These are phyloP conservation scores for Colletotrichum tamarilloi DNA, from an alignment of 2,329 filamentous ascomycete species.

Conservation along the genomic window DNA sequence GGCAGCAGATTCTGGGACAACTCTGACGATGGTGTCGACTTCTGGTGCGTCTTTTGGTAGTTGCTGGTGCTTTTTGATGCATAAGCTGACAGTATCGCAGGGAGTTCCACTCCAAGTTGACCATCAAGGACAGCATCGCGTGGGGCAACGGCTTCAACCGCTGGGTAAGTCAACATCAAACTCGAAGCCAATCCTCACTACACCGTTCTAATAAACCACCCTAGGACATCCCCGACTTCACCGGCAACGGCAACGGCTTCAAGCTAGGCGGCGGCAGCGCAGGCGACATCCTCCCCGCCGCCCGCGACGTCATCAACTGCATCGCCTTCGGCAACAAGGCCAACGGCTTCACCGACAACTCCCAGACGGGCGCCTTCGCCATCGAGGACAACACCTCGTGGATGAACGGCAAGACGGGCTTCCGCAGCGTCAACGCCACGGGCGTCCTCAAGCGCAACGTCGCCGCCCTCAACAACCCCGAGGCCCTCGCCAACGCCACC, in stretches of 20 bases:
- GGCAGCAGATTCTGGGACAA: constrained; percentile 57
- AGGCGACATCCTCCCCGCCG: constrained; percentile 48
- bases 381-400: constrained; percentile 27
- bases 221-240: constrained; percentile 42
- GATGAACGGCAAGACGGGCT: constrained; percentile 21
- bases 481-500: constrained; percentile 11
- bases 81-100: not conserved
- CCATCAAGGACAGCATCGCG: constrained; percentile 54
- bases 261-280: constrained; percentile 54
- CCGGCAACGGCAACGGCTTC: constrained; percentile 59
- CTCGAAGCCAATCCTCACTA: accelerated
- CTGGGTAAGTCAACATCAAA: constrained; percentile 42
- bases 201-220: not conserved
- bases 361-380: constrained; percentile 21
- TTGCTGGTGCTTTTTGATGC: not conserved
- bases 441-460: constrained; percentile 31
- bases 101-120: constrained; percentile 51
- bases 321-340: constrained; percentile 56
- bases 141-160: constrained; percentile 59
- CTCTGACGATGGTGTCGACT: constrained; percentile 56
- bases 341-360: constrained; percentile 58
- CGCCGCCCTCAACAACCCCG: constrained; percentile 25
- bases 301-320: constrained; percentile 55
- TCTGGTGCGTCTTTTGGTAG: constrained; percentile 39
- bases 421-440: constrained; percentile 31